Conservation (phyloP, 139 green algal species). For the Dunaliella sp. region DNA sequence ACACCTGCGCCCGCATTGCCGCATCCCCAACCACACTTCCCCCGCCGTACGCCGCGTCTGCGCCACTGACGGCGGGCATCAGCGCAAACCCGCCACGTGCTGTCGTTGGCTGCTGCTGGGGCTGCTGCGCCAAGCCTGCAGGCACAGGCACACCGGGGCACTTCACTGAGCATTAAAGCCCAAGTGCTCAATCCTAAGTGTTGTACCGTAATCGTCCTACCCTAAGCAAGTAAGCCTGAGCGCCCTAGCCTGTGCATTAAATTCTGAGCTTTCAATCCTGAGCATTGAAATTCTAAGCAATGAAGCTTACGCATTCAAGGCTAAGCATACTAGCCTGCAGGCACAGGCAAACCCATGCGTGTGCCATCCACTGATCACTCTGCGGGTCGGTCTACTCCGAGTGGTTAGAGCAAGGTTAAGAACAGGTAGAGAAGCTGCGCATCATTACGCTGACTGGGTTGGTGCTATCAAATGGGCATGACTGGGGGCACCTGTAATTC, state of each 20-base stretch:
- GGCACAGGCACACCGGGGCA: too few species aligned
- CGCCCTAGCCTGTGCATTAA: neutral
- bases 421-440: too few species aligned
- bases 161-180: neutral
- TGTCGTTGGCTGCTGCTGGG: neutral
- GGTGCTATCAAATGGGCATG: too few species aligned
- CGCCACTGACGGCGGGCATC: neutral
- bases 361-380: too few species aligned
- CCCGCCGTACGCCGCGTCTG: neutral
- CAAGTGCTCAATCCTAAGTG: neutral
- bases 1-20: neutral
- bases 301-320: too few species aligned
- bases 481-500: too few species aligned
- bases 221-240: neutral
- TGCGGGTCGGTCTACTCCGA: too few species aligned
- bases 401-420: too few species aligned
- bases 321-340: too few species aligned
- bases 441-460: too few species aligned
- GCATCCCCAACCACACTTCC: neutral
- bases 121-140: neutral
- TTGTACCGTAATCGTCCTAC: neutral
- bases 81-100: neutral
- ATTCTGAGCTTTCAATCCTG: neutral
- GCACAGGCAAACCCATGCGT: too few species aligned
- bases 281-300: neutral